These are phyloP conservation scores for Tricholoma sp. DNA, from an alignment of 768 basidiomycete species.

Conservation along the genomic window DNA sequence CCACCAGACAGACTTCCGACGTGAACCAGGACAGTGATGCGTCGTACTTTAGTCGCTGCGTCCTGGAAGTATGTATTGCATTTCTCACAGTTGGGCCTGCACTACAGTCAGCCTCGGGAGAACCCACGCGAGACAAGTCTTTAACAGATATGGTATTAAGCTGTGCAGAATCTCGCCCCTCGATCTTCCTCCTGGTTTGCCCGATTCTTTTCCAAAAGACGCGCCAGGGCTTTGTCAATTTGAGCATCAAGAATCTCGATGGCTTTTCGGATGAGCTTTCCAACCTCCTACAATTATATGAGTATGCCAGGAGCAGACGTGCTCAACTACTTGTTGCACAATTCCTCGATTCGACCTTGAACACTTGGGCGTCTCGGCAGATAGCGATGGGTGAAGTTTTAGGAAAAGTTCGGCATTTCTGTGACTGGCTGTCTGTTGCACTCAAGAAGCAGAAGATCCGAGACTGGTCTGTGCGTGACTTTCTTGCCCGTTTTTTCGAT, in stretches of 20 bases:
- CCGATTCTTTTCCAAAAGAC: slow-evolving; percentile 53
- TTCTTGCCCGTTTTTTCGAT: slow-evolving; percentile 60
- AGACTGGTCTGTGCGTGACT: slow-evolving; percentile 68
- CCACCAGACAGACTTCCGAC: slow-evolving; percentile 25
- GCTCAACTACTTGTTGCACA: slow-evolving; percentile 52
- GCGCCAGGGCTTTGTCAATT: slow-evolving; percentile 45
- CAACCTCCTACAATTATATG: slow-evolving; percentile 47
- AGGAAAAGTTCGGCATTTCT: slow-evolving; percentile 43
- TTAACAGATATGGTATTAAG: slow-evolving; percentile 48
- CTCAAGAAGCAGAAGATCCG: slow-evolving; percentile 36
- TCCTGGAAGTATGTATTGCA: slow-evolving; percentile 49
- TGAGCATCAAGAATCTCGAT: slow-evolving; percentile 48
- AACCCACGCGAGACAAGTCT: slow-evolving; percentile 58
- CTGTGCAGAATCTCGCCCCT: slow-evolving; percentile 34
- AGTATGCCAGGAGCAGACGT: slow-evolving; percentile 46
- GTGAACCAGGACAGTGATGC: slow-evolving; percentile 22
- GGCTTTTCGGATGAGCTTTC: slow-evolving; percentile 50
- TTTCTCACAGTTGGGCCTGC: slow-evolving; percentile 62
- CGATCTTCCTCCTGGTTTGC: slow-evolving; percentile 56
- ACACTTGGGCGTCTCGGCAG: slow-evolving; percentile 46
- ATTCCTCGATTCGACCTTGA: slow-evolving; percentile 59
- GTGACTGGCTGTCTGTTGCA: slow-evolving; percentile 46
- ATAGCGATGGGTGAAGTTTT: slow-evolving; percentile 30
- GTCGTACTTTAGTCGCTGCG: slow-evolving; percentile 23
- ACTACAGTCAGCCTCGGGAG: slow-evolving; percentile 52